Conservation (phyloP, 768 basidiomycete species). For the Porpolomopsis calyptriformis region DNA sequence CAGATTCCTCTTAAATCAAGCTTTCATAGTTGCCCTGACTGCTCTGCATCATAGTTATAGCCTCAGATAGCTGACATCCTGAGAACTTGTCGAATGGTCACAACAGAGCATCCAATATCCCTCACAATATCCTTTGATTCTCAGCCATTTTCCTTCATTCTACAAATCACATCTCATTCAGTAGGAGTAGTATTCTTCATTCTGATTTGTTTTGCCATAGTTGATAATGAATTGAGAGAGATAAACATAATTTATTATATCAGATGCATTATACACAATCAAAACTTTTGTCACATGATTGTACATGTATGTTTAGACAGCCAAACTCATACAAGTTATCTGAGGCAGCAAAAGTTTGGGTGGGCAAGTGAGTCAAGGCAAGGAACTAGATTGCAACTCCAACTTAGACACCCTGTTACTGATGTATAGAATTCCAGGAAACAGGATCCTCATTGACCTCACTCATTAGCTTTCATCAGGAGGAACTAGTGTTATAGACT, state of each 20-base stretch:
- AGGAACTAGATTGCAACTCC: too few species aligned
- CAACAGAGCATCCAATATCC: neutral
- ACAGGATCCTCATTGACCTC: constrained; percentile 1
- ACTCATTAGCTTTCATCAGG: neutral
- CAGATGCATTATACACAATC: neutral
- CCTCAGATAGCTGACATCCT: neutral
- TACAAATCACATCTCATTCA: neutral
- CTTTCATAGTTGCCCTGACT: neutral
- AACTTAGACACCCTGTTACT: too few species aligned
- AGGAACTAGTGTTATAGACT: neutral
- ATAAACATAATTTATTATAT: neutral
- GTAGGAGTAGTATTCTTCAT: neutral
- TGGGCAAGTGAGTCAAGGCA: too few species aligned
- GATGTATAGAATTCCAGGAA: too few species aligned
- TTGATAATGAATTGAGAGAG: neutral
- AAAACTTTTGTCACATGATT: neutral
- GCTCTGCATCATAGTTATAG: neutral
- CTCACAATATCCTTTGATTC: neutral
- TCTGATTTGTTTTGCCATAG: neutral
- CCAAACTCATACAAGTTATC: too few species aligned
- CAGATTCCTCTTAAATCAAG: neutral
- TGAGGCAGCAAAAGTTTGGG: too few species aligned
- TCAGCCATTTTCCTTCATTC: neutral
- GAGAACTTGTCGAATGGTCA: neutral
- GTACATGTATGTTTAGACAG: too few species aligned